Conservation (phyloP, 306 rosid genomes). For the Medicago ruthenica region DNA sequence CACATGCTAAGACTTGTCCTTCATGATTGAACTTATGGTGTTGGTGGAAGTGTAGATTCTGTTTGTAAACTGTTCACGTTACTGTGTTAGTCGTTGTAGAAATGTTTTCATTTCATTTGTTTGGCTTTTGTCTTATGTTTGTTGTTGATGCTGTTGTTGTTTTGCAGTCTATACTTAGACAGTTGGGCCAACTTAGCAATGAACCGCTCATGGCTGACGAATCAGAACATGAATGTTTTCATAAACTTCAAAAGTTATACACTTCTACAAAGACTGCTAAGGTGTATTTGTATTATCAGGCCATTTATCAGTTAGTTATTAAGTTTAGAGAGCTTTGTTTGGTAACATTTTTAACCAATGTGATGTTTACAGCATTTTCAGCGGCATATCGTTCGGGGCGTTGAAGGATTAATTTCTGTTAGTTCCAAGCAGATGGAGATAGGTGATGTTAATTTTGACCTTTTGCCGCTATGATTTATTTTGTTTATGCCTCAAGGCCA, state of each 20-base stretch:
- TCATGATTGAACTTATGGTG: conserved; percentile 36
- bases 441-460: conserved; percentile 55
- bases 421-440: conserved; percentile 88
- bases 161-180: conserved; percentile 82
- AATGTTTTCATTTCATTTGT: conserved; percentile 24
- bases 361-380: conserved; percentile 74
- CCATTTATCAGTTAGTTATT: neutral
- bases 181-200: conserved; percentile 73
- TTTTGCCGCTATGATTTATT: conserved; percentile 31
- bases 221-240: conserved; percentile 72
- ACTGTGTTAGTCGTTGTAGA: neutral
- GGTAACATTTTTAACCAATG: conserved; percentile 34
- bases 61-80: conserved; percentile 27
- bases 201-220: conserved; percentile 73
- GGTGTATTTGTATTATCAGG: conserved; percentile 50
- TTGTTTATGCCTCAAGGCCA: conserved; percentile 40
- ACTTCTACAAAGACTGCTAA: conserved; percentile 80
- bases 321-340: conserved; percentile 6
- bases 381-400: conserved; percentile 80
- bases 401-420: conserved; percentile 68
- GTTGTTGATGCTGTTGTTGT: conserved; percentile 26
- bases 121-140: conserved; percentile 15
- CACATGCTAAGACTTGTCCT: neutral
- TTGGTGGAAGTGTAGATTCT: conserved; percentile 19
- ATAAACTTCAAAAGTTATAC: conserved; percentile 77